Evolutionary conservation across 2,329 filamentous ascomycete genomes (phyloP).

Genomic region (Penicillium sp.): DNA sequence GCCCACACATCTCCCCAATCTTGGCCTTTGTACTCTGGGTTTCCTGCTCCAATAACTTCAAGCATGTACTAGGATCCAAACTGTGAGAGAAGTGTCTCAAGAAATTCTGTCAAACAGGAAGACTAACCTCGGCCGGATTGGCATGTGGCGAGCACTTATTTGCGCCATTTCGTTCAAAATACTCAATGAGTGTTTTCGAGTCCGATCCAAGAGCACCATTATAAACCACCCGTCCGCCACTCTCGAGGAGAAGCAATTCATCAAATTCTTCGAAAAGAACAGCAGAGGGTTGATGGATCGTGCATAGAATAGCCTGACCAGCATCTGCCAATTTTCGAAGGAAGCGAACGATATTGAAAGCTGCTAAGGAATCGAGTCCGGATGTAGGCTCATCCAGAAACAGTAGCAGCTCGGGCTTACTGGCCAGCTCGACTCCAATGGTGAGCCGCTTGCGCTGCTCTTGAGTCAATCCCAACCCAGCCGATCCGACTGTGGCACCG

Average conservation of each 20-base stretch:
- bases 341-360: conserved; percentile 65
- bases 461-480: conserved; percentile 61
- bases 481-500: conserved; percentile 62
- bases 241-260: conserved; percentile 73
- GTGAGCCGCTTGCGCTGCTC: conserved; percentile 70
- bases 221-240: conserved; percentile 79
- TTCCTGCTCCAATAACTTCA: conserved; percentile 66
- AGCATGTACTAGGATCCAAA: conserved; percentile 70
- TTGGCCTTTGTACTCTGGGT: conserved; percentile 60
- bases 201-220: conserved; percentile 82
- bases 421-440: conserved; percentile 63
- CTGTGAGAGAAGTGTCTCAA: background rate
- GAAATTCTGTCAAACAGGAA: background rate
- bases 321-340: conserved; percentile 66
- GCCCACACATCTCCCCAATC: conserved; percentile 67
- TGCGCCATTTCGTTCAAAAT: conserved; percentile 67
- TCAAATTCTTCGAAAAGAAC: conserved; percentile 88
- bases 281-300: conserved; percentile 87
- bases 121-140: conserved; percentile 65
- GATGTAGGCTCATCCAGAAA: conserved; percentile 66
- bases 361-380: conserved; percentile 68
- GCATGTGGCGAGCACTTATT: conserved; percentile 60
- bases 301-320: conserved; percentile 86
- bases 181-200: conserved; percentile 67
- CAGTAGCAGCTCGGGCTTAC: conserved; percentile 61